Evolutionary conservation across 2,329 filamentous ascomycete genomes (phyloP).

Genomic region (Cercospora beticola): DNA sequence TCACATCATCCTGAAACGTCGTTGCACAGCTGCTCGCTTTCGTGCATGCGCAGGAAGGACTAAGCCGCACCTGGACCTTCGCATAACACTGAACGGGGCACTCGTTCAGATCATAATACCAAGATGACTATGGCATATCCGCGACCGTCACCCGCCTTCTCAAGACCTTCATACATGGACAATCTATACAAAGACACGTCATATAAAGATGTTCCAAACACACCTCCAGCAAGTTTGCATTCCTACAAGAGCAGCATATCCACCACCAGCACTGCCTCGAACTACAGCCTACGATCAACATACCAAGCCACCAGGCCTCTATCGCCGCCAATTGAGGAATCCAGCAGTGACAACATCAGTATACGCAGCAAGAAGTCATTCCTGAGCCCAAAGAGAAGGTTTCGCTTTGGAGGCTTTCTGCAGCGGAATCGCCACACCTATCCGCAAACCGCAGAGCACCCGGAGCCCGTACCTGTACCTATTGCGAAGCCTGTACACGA

Average conservation of each 20-base stretch:
- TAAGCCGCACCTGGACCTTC: slow-evolving; percentile 9
- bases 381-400: slow-evolving; percentile 22
- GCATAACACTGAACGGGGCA: neutral
- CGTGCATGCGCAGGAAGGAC: slow-evolving; percentile 2
- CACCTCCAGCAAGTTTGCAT: slow-evolving; percentile 24
- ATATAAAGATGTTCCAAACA: slow-evolving; percentile 17
- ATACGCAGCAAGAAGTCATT: slow-evolving; percentile 29
- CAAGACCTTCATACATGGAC: slow-evolving; percentile 35
- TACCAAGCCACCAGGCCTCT: slow-evolving; percentile 27
- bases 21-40: slow-evolving; percentile 4
- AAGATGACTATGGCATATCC: slow-evolving; percentile 31
- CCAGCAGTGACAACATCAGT: slow-evolving; percentile 23
- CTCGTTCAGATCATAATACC: slow-evolving; percentile 5
- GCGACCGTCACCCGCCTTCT: slow-evolving; percentile 27
- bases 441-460: slow-evolving; percentile 23
- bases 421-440: slow-evolving; percentile 28
- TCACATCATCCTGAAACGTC: slow-evolving; percentile 13
- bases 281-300: slow-evolving; percentile 26
- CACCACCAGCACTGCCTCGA: slow-evolving; percentile 24
- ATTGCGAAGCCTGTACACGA: slow-evolving; percentile 6
- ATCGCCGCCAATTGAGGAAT: slow-evolving; percentile 32
- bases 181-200: slow-evolving; percentile 31
- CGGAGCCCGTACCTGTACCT: slow-evolving; percentile 10
- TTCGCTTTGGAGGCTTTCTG: slow-evolving; percentile 28
- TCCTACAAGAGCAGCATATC: slow-evolving; percentile 35